These are phyloP conservation scores for Rosa persica DNA, from an alignment of 306 rosid genomes.

Conservation along the genomic window DNA sequence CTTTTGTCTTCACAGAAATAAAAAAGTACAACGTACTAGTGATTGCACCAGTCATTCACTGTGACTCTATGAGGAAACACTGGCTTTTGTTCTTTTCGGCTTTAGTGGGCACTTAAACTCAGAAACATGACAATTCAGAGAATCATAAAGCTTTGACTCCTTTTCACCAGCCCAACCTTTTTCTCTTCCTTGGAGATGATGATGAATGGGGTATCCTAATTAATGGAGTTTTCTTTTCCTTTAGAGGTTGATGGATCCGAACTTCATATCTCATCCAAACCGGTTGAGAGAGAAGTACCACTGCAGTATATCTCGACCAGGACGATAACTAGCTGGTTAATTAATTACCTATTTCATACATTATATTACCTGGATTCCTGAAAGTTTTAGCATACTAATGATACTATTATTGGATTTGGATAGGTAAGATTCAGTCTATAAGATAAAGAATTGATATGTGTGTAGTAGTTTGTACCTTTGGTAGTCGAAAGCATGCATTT, in stretches of 20 bases:
- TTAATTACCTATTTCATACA: not conserved
- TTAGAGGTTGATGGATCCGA: not conserved
- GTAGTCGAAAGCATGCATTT: not conserved
- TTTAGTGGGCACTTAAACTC: constrained; percentile 3
- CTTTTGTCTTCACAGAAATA: not conserved
- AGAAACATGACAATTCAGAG: not conserved
- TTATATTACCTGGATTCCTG: not conserved
- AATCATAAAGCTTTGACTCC: constrained; percentile 3
- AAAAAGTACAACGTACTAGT: not conserved
- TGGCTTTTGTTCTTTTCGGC: not conserved
- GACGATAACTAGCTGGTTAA: too few relatives aligned
- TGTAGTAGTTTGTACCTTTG: not conserved
- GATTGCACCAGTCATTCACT: not conserved
- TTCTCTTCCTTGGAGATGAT: not conserved
- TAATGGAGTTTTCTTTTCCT: not conserved
- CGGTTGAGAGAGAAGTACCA: too few relatives aligned
- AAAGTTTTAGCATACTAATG: not conserved
- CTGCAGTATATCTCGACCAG: too few relatives aligned
- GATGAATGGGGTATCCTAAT: not conserved
- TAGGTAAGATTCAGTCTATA: not conserved
- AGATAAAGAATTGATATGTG: not conserved
- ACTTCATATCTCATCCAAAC: not conserved
- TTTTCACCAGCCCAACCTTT: not conserved
- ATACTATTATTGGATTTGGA: not conserved
- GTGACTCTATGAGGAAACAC: constrained; percentile 5